Evolutionary conservation across 352 stramenopile genomes (phyloP), one percentile per base, ranked within the genome.

Genomic region (Phytopythium montanum): DNA sequence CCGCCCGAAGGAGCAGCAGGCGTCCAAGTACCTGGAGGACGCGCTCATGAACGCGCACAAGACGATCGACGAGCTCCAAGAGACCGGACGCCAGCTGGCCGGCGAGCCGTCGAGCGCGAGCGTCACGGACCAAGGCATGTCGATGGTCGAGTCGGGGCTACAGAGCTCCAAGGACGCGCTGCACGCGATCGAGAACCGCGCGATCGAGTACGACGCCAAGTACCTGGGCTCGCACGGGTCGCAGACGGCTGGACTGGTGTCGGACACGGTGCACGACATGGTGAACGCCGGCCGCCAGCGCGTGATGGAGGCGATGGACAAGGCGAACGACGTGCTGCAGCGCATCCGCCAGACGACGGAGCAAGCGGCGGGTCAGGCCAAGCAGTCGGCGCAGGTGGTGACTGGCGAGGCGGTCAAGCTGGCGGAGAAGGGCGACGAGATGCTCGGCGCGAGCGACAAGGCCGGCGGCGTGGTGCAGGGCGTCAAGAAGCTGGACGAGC

Each of bases 1-100:
- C 77, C 63, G 92, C 81, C 25, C 81, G 19, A 95, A 73, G 45
- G 78, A 92, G 28, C 87, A 82, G 74, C 92, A 75, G 25, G 77
- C 81, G 23, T 60, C 57, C 0, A 34, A 76, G 45, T 89, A 81
- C 61, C 64, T 91, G 4, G 71, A 78, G 53, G 68, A 62, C 36
- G 67, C 64, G 28, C 52, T 79, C 45, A 59, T 73, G 26, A 60
- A 67, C 12, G 68, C 70, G 10, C 70, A 64, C 44, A 67, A 64
- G 49, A 66, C 70, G 23, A 75, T 67, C 45, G 60, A 78, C 44
- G 64, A 70, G 60, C 23, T 78, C 25, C 67, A 31, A 5, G 54
- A 75, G 31, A 56, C 68, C 34, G 56, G 66, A 53, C 26, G 59
- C 45, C 54, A 75, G 52, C 59, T 79, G 19, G 28, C 66, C 31